Conservation (phyloP, 179 eudicot species). For the Silene vulgaris region DNA sequence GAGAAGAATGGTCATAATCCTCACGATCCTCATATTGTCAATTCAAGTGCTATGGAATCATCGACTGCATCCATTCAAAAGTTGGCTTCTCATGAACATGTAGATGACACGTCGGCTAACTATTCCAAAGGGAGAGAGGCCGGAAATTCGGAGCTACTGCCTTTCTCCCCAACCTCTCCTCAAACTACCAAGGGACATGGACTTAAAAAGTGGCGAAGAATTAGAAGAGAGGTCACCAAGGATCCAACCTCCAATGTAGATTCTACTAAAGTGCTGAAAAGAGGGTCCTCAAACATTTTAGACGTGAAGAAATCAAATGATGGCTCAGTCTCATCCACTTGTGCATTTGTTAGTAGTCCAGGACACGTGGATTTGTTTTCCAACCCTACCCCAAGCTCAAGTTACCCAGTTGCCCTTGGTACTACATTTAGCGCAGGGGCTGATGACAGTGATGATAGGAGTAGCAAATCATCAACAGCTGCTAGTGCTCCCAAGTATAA, state of each 20-base stretch:
- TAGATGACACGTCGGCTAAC: slow-evolving; percentile 8
- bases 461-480: slow-evolving; percentile 70
- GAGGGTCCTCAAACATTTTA: slow-evolving; percentile 32
- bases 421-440: slow-evolving; percentile 41
- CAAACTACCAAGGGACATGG: slow-evolving; percentile 47
- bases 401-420: slow-evolving; percentile 25
- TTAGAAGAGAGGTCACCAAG: slow-evolving; percentile 40
- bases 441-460: slow-evolving; percentile 62
- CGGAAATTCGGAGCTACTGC: not conserved
- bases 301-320: slow-evolving; percentile 21
- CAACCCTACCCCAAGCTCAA: slow-evolving; percentile 24
- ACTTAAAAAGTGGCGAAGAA: slow-evolving; percentile 73
- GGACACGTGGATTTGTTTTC: not conserved
- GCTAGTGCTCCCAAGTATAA: slow-evolving; percentile 55
- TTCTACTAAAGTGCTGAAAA: slow-evolving; percentile 35
- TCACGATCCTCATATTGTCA: slow-evolving; percentile 2
- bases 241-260: slow-evolving; percentile 33
- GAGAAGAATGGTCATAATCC: slow-evolving; percentile 14
- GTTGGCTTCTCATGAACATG: slow-evolving; percentile 5
- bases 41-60: slow-evolving; percentile 9
- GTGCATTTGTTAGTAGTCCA: slow-evolving; percentile 1
- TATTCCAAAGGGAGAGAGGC: slow-evolving; percentile 5
- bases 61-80: slow-evolving; percentile 5
- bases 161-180: slow-evolving; percentile 18
- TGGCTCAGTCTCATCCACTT: not conserved